phyloP scores from a whole-genome alignment of 352 stramenopile species.

The Globisporangium perplexum region DNA sequence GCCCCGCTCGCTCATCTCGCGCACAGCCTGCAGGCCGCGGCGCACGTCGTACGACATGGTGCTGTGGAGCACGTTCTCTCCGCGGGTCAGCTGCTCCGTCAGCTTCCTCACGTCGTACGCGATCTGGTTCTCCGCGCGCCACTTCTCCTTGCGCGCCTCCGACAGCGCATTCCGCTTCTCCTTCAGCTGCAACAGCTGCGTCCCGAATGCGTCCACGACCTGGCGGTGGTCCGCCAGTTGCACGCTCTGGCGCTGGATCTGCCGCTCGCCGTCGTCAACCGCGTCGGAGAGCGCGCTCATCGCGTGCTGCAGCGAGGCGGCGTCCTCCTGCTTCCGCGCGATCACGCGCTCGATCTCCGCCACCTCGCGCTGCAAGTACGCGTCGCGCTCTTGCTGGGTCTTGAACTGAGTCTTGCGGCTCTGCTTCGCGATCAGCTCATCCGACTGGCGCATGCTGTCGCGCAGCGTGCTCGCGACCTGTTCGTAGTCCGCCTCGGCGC shows the following conservation, averaged over 20 bases:
- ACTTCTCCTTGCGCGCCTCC: constrained; percentile 77
- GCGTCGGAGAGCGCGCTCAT: constrained; percentile 37
- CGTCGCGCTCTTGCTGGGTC: constrained; percentile 91
- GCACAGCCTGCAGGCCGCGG: constrained; percentile 74
- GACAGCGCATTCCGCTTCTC: constrained; percentile 73
- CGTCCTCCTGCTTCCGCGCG: constrained; percentile 54
- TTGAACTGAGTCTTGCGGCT: constrained; percentile 94
- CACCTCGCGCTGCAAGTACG: constrained; percentile 68
- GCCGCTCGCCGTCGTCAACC: constrained; percentile 37
- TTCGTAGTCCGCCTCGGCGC: constrained; percentile 70
- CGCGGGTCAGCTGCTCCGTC: constrained; percentile 59
- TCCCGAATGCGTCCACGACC: constrained; percentile 42
- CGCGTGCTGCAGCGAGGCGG: constrained; percentile 24
- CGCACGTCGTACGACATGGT: constrained; percentile 87
- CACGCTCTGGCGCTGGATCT: constrained; percentile 34
- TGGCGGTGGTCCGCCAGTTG: constrained; percentile 51
- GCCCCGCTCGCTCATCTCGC: constrained; percentile 83
- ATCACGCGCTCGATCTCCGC: constrained; percentile 58
- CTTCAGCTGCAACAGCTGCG: constrained; percentile 63
- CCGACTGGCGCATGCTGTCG: constrained; percentile 50
- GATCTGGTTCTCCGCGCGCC: constrained; percentile 76
- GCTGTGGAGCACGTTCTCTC: constrained; percentile 74
- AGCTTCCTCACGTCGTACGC: constrained; percentile 69
- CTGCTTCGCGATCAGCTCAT: constrained; percentile 95
- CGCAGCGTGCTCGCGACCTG: constrained; percentile 72